Evolutionary conservation across 495 filamentous ascomycete genomes (phyloP).

Genomic region (Cairneyella variabilis): DNA sequence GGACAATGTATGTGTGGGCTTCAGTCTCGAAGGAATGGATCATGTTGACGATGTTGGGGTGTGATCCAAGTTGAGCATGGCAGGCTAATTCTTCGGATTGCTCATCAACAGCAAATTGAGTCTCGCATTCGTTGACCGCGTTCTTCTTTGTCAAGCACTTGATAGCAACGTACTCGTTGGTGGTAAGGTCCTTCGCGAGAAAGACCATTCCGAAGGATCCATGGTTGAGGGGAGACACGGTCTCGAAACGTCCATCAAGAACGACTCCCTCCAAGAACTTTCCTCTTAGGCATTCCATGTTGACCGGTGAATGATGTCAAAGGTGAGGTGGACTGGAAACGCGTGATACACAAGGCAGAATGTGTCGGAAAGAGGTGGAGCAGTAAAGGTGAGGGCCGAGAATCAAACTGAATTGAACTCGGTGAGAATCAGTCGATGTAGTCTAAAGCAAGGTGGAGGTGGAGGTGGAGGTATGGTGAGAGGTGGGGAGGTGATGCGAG

Average conservation of each 20-base stretch:
- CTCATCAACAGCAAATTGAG: slow-evolving; percentile 66
- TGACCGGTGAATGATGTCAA: slow-evolving; percentile 31
- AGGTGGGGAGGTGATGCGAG: slow-evolving; percentile 4
- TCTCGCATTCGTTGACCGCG: slow-evolving; percentile 43
- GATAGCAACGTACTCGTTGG: slow-evolving; percentile 78
- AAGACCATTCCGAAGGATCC: slow-evolving; percentile 99
- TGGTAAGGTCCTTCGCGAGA: slow-evolving; percentile 74
- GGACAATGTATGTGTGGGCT: slow-evolving; percentile 82
- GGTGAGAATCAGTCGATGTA: too few species aligned
- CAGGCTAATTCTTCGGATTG: slow-evolving; percentile 83
- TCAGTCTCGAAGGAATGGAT: slow-evolving; percentile 89
- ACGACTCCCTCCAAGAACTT: slow-evolving; percentile 68
- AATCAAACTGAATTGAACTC: too few species aligned
- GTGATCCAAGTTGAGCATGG: slow-evolving; percentile 71
- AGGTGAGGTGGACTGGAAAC: slow-evolving; percentile 4
- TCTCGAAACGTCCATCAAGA: slow-evolving; percentile 82
- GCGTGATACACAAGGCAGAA: too few species aligned
- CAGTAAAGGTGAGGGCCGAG: too few species aligned
- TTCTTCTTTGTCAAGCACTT: slow-evolving; percentile 86
- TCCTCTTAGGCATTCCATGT: slow-evolving; percentile 78
- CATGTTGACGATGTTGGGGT: slow-evolving; percentile 92
- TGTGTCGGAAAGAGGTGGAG: too few species aligned
- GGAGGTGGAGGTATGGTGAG: background rate
- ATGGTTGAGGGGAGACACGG: slow-evolving; percentile 91
- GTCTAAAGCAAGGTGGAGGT: background rate